Evolutionary conservation across 345 rosid species (phyloP).

Genomic region (Euclidium syriacum): DNA sequence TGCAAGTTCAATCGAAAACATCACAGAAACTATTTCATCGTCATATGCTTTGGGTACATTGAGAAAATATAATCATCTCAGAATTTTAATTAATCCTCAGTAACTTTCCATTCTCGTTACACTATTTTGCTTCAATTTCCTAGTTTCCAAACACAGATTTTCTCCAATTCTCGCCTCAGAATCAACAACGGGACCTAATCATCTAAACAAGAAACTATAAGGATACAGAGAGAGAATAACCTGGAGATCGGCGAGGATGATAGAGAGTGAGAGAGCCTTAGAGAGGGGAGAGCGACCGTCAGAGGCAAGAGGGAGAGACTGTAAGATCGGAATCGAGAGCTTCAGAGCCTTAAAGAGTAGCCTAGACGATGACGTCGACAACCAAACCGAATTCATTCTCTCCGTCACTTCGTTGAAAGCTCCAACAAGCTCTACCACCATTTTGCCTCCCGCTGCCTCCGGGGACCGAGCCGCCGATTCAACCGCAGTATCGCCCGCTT

Average conservation of each 20-base stretch:
- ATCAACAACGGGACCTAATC: neutral
- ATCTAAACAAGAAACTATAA: neutral
- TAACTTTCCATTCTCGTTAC: neutral
- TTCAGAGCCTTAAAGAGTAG: conserved; percentile 74
- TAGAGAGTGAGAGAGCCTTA: conserved; percentile 73
- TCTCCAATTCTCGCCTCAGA: neutral
- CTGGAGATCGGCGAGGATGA: conserved; percentile 87
- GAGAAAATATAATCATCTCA: neutral
- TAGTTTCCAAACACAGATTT: neutral
- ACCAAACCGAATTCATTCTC: conserved; percentile 76
- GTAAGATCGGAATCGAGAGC: conserved; percentile 80
- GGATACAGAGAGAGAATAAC: conserved; percentile 23
- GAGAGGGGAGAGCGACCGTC: conserved; percentile 76
- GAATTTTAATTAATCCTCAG: neutral
- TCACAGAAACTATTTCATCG: neutral
- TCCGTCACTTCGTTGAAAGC: conserved; percentile 85
- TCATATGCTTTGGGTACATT: neutral
- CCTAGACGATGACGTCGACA: conserved; percentile 74
- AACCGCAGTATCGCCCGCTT: neutral
- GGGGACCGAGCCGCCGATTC: conserved; percentile 34
- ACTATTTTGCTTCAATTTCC: neutral
- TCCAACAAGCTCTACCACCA: conserved; percentile 97
- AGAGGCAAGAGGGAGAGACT: conserved; percentile 50
- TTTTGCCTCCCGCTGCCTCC: conserved; percentile 82
- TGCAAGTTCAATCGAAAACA: neutral